Percentiles rank a stretch among this genome's conserved stretches.
These are phyloP conservation scores for Cladochytrium replicatum DNA, from an alignment of 192 early-diverging fungal genomes.

Conservation along the genomic window DNA sequence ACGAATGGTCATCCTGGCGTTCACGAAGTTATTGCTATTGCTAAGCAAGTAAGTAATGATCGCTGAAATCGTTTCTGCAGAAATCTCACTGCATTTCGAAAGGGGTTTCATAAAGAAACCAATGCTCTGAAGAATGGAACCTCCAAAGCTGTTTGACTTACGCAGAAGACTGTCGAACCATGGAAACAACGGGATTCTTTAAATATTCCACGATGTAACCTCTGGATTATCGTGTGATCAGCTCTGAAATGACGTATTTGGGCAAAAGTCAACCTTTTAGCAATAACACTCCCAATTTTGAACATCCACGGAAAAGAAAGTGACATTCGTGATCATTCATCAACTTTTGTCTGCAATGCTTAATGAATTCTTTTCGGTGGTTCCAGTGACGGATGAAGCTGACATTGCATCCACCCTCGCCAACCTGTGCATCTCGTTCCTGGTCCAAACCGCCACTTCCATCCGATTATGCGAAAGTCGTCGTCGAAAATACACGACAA, in stretches of 20 bases:
- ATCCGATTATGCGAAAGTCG: slow-evolving; percentile 31
- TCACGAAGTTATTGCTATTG: no score
- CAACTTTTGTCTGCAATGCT: no score
- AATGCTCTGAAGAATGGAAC: background rate
- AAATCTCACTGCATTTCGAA: no score
- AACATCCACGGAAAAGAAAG: slow-evolving; percentile 40
- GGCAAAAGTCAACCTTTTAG: slow-evolving; percentile 30
- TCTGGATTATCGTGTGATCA: background rate
- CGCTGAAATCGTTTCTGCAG: background rate
- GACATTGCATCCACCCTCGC: slow-evolving; percentile 9
- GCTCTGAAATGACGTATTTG: background rate
- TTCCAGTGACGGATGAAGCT: slow-evolving; percentile 4
- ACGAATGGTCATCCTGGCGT: background rate
- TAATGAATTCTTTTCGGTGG: no score
- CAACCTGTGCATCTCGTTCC: slow-evolving; percentile 1
- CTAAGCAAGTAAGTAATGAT: background rate
- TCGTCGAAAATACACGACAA: slow-evolving; percentile 25
- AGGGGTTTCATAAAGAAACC: background rate
- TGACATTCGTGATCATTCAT: no score
- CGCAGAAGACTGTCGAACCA: background rate
- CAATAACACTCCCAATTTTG: slow-evolving; percentile 35
- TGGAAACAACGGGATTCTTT: background rate
- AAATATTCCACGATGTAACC: background rate
- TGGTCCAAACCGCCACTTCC: slow-evolving; percentile 12
- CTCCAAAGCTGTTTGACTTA: background rate